Percentiles rank a stretch among this genome's conserved stretches.
These are phyloP conservation scores for Dioszegia aurantiaca DNA, from an alignment of 768 basidiomycete species.

Conservation along the genomic window DNA sequence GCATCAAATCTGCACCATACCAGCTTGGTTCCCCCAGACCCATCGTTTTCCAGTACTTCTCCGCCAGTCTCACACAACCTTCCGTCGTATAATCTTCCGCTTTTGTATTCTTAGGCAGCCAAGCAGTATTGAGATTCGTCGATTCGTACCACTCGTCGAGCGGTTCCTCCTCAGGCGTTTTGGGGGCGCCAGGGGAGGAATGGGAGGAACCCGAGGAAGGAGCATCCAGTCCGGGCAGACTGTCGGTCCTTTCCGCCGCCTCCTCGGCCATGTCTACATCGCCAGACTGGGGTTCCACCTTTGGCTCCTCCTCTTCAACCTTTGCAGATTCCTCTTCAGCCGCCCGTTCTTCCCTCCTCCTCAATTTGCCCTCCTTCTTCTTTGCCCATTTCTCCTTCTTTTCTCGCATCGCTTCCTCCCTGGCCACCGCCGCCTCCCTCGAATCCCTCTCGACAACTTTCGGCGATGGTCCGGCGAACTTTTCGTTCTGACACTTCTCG, in stretches of 20 bases:
- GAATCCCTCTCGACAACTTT: conserved; percentile 39
- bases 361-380: background rate
- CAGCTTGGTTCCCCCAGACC: conserved; percentile 84
- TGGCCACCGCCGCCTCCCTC: conserved; percentile 26
- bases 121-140: conserved; percentile 71
- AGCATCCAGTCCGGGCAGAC: conserved; percentile 32
- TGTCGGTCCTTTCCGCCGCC: background rate
- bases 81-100: conserved; percentile 79
- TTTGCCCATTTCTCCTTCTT: conserved; percentile 13
- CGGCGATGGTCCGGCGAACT: conserved; percentile 39
- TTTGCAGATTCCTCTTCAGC: conserved; percentile 48
- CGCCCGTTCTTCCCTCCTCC: conserved; percentile 52
- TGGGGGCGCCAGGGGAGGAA: conserved; percentile 40
- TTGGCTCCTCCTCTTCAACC: conserved; percentile 10
- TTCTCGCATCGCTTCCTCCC: conserved; percentile 19
- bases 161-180: conserved; percentile 41
- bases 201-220: conserved; percentile 30
- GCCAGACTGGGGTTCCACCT: too few species aligned
- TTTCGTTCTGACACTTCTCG: conserved; percentile 40
- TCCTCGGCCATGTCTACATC: conserved; percentile 8
- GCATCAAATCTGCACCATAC: conserved; percentile 90
- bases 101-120: conserved; percentile 72
- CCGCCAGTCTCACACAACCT: conserved; percentile 80
- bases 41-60: conserved; percentile 88
- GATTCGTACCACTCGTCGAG: conserved; percentile 63